These are phyloP conservation scores for Verticillium albo-atrum DNA, from an alignment of 2,329 filamentous ascomycete species.

Conservation along the genomic window DNA sequence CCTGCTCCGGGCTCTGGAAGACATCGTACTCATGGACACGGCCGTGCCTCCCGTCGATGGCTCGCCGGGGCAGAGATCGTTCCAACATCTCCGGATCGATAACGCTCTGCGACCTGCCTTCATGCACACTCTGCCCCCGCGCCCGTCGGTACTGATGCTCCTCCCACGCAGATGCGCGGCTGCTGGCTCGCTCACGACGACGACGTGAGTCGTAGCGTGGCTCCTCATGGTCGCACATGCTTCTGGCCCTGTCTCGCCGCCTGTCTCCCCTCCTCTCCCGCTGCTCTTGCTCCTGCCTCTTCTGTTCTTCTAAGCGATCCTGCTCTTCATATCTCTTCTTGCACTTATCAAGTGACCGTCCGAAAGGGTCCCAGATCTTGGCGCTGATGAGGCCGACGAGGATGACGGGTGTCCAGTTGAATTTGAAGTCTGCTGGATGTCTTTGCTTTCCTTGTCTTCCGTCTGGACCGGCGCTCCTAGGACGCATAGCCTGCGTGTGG, in stretches of 20 bases:
- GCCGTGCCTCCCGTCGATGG: background rate
- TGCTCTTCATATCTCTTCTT: conserved; percentile 11
- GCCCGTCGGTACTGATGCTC: background rate
- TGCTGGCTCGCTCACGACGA: background rate
- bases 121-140: background rate
- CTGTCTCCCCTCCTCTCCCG: background rate
- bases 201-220: background rate
- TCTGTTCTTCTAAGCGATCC: conserved; percentile 6
- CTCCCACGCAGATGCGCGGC: background rate
- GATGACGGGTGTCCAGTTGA: conserved; percentile 35
- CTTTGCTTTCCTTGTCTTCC: conserved; percentile 29
- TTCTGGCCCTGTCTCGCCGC: background rate
- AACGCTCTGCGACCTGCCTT: background rate
- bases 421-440: conserved; percentile 33
- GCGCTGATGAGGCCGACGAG: conserved; percentile 31
- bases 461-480: conserved; percentile 33
- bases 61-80: background rate
- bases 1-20: background rate
- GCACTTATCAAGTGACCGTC: conserved; percentile 29
- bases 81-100: background rate
- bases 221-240: background rate
- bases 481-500: conserved; percentile 19
- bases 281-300: conserved; percentile 1
- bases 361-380: conserved; percentile 31
- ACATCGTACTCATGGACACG: background rate